Base-by-base conservation (phyloP, 371 early-diverging fungal genomes). In the Saksenaea oblongispora region DNA sequence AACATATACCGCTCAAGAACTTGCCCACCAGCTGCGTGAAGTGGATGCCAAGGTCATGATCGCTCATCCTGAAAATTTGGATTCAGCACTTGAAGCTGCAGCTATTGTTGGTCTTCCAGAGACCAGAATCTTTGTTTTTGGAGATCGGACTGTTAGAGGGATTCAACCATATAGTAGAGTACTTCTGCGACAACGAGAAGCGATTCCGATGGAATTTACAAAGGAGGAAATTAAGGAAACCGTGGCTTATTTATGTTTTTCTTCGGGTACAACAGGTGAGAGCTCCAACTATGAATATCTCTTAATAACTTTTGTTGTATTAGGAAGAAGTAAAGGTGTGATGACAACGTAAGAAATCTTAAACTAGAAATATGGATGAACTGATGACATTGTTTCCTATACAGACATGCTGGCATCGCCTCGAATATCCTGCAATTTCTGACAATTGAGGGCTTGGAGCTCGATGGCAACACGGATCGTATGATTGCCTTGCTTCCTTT, bases 261-360 rank as follows among this genome's bases (percentile, higher is more conserved):
- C 90, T n/a, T 88, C 89, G 13, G 94, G 94, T 1, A 94, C 93
- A 9, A 90, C 92, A 3, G 92, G 91, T 59, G 75, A 54, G 2
- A 17, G n/a, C 22, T 22, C 2, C 27, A 22, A 11, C 11, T 47
- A 22, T 47, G 55, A 13, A 34, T 7, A 31, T n/a, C 24, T 37
- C 10, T 2, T 31, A 55, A 31, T 51, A 10, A n/a, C n/a, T n/a
- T 56, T 34, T 13, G 18, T 15, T 35, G 4, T 18, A 14, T 15
- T 62, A 75, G 79, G 82, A 14, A 66, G 51, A 37, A 76, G 87
- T 64, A 90, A 96, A 75, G 95, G 94, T 41, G 95, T 94, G 2
- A 82, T 87, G 78, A 84, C 91, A 5, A 90, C 93, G 75, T 76
- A 67, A 66, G 76, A 63, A 42, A 17, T 47, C 28, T 17, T 15